Conservation (phyloP, 2,329 filamentous ascomycete species). For the Rhynchosporium secalis region DNA sequence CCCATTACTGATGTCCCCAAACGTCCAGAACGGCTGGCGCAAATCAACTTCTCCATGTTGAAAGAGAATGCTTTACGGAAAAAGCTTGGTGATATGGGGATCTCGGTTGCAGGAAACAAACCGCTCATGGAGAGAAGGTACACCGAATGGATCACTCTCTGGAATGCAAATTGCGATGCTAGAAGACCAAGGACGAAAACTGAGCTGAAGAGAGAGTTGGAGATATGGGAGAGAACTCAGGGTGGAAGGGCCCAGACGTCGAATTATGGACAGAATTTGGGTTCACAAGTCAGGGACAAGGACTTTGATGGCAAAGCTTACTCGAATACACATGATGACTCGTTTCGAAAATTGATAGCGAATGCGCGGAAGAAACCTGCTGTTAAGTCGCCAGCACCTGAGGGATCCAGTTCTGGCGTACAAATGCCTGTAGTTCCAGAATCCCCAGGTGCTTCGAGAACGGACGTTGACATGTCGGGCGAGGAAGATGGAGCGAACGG, state of each 20-base stretch:
- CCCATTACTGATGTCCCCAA: conserved; percentile 30
- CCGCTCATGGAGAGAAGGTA: conserved; percentile 75
- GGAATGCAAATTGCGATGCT: conserved; percentile 96
- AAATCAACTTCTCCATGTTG: conserved; percentile 83
- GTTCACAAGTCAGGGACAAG: conserved; percentile 72
- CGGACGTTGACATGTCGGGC: conserved; percentile 4
- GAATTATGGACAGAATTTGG: conserved; percentile 43
- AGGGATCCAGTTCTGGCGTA: conserved; percentile 3
- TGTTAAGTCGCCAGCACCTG: conserved; percentile 15
- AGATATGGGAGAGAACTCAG: conserved; percentile 83
- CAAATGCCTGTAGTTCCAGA: conserved; percentile 5
- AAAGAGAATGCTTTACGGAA: conserved; percentile 76
- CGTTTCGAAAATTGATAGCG: conserved; percentile 79
- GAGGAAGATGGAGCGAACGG: not conserved
- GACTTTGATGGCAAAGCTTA: conserved; percentile 83
- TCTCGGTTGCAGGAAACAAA: conserved; percentile 69
- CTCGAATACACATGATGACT: conserved; percentile 68
- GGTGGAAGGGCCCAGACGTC: conserved; percentile 57
- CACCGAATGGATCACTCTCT: conserved; percentile 90
- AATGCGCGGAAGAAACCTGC: conserved; percentile 59
- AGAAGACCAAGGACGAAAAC: conserved; percentile 66
- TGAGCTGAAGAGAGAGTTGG: conserved; percentile 76
- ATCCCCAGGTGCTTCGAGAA: not conserved
- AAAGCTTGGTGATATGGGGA: conserved; percentile 78
- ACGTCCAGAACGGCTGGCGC: conserved; percentile 54